Percentiles rank a stretch among this genome's conserved stretches.
Evolutionary conservation across 305 asterid genomes (phyloP).

Genomic region (Solanum hybrid): DNA sequence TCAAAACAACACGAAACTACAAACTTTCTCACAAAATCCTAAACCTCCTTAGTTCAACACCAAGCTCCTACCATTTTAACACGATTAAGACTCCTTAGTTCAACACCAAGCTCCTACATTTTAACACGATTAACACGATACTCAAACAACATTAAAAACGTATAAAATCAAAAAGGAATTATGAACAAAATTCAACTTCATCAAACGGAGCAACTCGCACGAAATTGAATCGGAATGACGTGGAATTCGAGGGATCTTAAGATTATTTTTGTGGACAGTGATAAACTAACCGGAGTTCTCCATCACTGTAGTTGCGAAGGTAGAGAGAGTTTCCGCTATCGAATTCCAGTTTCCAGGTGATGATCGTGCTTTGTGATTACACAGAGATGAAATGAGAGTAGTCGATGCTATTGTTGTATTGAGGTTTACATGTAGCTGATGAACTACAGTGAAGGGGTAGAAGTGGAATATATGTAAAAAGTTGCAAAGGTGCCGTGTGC

Average conservation of each 20-base stretch:
- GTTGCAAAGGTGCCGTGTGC: background rate
- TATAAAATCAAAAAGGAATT: background rate
- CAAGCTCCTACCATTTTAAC: background rate
- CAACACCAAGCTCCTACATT: background rate
- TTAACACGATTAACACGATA: background rate
- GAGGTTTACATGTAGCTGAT: background rate
- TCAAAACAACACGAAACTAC: background rate
- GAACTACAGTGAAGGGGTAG: background rate
- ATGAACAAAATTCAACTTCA: background rate
- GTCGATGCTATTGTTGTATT: background rate
- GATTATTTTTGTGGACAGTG: background rate
- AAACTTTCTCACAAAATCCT: background rate
- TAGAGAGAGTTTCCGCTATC: background rate
- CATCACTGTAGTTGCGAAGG: background rate
- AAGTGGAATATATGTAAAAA: background rate
- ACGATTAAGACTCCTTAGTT: background rate
- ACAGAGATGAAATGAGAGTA: background rate
- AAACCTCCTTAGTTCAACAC: background rate
- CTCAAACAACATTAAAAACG: background rate
- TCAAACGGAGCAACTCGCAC: background rate
- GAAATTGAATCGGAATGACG: background rate
- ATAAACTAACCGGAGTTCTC: constrained; percentile 3
- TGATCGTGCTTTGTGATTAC: background rate
- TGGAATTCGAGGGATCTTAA: background rate
- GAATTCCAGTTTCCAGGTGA: background rate